Conservation (phyloP, 805 yeast species). For the Candida broadrunensis region DNA sequence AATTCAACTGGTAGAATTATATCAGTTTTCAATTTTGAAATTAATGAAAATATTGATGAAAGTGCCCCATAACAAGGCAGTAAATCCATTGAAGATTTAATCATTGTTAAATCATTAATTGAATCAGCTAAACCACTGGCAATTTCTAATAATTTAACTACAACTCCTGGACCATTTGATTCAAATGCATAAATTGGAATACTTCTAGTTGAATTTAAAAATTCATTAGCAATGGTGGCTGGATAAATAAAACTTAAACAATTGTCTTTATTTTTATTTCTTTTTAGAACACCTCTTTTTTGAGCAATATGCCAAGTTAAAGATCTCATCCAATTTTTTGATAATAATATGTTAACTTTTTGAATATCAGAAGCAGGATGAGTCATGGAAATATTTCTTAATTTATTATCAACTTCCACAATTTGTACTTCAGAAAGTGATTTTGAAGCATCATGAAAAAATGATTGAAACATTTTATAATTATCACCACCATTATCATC, state of each 20-base stretch:
- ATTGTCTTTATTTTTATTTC: slow-evolving; percentile 10
- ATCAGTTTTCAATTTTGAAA: slow-evolving; percentile 19
- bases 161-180: slow-evolving; percentile 36
- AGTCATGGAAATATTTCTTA: slow-evolving; percentile 14
- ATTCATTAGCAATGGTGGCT: slow-evolving; percentile 25
- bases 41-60: slow-evolving; percentile 14
- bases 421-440: slow-evolving; percentile 7
- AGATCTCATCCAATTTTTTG: slow-evolving; percentile 34
- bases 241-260: slow-evolving; percentile 26
- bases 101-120: slow-evolving; percentile 6
- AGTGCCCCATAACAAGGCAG: slow-evolving; percentile 3
- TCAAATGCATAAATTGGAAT: slow-evolving; percentile 33
- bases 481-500: slow-evolving; percentile 8
- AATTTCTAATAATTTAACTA: slow-evolving; percentile 29
- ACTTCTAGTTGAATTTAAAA: slow-evolving; percentile 19
- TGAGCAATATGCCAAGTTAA: slow-evolving; percentile 33
- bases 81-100: background rate
- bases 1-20: slow-evolving; percentile 14
- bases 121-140: slow-evolving; percentile 24
- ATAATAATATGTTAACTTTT: slow-evolving; percentile 27
- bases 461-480: slow-evolving; percentile 12
- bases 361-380: slow-evolving; percentile 26
- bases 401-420: slow-evolving; percentile 22
- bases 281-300: slow-evolving; percentile 20
- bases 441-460: background rate